These are phyloP conservation scores for Dillenia turbinata DNA, from an alignment of 164 flowering plant species.

Conservation along the genomic window DNA sequence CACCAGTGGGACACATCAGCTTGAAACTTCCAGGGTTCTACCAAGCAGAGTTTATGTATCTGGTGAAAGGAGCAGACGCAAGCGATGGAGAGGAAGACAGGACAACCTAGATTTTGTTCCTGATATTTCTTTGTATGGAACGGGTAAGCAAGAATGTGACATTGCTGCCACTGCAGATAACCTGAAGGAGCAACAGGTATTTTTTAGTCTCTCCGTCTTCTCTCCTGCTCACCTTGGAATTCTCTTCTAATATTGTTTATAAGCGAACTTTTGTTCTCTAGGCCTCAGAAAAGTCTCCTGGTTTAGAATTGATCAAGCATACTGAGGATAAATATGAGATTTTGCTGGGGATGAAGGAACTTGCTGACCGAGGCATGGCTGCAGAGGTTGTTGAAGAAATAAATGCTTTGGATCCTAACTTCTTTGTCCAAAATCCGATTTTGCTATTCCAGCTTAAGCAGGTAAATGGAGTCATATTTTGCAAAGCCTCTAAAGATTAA, in stretches of 20 bases:
- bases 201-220: neutral
- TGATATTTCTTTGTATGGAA: slow-evolving; percentile 22
- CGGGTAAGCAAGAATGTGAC: slow-evolving; percentile 28
- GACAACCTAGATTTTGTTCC: slow-evolving; percentile 32
- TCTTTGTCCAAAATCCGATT: slow-evolving; percentile 67
- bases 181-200: slow-evolving; percentile 34
- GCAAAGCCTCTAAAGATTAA: neutral
- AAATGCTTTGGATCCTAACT: slow-evolving; percentile 62
- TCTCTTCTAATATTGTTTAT: neutral
- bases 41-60: slow-evolving; percentile 44
- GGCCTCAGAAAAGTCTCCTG: slow-evolving; percentile 27
- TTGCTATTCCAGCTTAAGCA: slow-evolving; percentile 87
- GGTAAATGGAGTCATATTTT: slow-evolving; percentile 30
- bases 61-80: slow-evolving; percentile 69
- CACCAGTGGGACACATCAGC: slow-evolving; percentile 57
- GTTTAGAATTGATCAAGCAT: slow-evolving; percentile 11
- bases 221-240: neutral
- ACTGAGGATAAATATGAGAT: slow-evolving; percentile 61
- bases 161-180: slow-evolving; percentile 8
- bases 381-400: slow-evolving; percentile 88
- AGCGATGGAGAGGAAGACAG: slow-evolving; percentile 90
- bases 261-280: slow-evolving; percentile 20
- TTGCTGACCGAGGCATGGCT: slow-evolving; percentile 80
- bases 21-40: slow-evolving; percentile 30
- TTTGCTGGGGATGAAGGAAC: slow-evolving; percentile 72